Percentiles rank a stretch among this genome's conserved stretches.
Conservation (phyloP, 257 asterid species). For the Echium plantagineum region DNA sequence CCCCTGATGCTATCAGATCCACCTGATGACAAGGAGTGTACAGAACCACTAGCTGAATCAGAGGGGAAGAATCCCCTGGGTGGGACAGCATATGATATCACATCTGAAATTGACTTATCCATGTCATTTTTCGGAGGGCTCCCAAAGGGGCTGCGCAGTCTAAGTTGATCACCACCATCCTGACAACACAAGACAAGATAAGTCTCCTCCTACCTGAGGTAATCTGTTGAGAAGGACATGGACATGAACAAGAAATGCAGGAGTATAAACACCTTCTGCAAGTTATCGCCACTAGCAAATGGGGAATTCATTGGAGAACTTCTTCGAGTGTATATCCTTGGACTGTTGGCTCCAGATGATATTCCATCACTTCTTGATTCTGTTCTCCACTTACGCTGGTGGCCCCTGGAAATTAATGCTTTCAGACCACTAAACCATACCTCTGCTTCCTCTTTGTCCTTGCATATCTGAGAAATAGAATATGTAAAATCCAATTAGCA, state of each 20-base stretch:
- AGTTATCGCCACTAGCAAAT: slow-evolving; percentile 60
- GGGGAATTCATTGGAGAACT: slow-evolving; percentile 90
- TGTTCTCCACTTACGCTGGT: slow-evolving; percentile 76
- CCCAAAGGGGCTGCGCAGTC: slow-evolving; percentile 63
- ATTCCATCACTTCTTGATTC: slow-evolving; percentile 87
- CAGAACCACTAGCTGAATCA: slow-evolving; percentile 63
- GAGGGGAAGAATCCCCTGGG: slow-evolving; percentile 70
- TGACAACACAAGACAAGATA: slow-evolving; percentile 25
- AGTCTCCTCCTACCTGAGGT: slow-evolving; percentile 15
- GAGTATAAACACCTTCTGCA: slow-evolving; percentile 47
- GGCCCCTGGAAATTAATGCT: slow-evolving; percentile 76
- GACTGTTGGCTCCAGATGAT: slow-evolving; percentile 86
- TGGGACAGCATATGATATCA: slow-evolving; percentile 52
- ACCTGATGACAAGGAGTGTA: slow-evolving; percentile 70
- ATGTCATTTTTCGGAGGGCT: slow-evolving; percentile 76
- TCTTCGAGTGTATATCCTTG: slow-evolving; percentile 69
- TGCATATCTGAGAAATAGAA: slow-evolving; percentile 54
- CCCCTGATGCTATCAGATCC: slow-evolving; percentile 77
- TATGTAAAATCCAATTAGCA: slow-evolving; percentile 6
- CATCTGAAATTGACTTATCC: slow-evolving; percentile 72
- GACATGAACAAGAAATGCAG: slow-evolving; percentile 2
- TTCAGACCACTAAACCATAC: slow-evolving; percentile 95
- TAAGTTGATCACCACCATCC: slow-evolving; percentile 67
- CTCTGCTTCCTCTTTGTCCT: slow-evolving; percentile 97
- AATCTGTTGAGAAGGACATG: not conserved